These are phyloP conservation scores for Macrophomina pseudophaseolina DNA, from an alignment of 2,329 filamentous ascomycete genomes.

Conservation along the genomic window DNA sequence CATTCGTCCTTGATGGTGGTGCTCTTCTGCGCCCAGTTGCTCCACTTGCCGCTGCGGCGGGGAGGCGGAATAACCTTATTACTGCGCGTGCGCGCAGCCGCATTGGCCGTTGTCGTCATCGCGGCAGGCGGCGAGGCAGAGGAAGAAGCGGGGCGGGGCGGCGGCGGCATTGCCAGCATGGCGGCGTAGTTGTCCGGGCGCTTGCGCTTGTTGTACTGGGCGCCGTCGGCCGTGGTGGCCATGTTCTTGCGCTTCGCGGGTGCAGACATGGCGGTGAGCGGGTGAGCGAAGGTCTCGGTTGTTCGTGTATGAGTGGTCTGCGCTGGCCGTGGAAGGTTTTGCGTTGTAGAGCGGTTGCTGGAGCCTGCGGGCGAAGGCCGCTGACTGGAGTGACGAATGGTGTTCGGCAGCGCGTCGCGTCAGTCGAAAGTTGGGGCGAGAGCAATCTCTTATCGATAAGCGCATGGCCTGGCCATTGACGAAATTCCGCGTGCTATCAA, in stretches of 20 bases:
- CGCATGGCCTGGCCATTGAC: too few species aligned
- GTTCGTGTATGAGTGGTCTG: not conserved
- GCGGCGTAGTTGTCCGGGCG: conserved; percentile 38
- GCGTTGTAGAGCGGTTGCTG: not conserved
- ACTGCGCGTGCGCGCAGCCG: not conserved
- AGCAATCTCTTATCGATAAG: not conserved
- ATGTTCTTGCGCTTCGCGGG: conserved; percentile 12
- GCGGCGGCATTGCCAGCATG: conserved; percentile 28
- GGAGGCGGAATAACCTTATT: not conserved
- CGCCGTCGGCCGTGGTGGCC: conserved; percentile 39
- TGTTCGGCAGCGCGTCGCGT: not conserved
- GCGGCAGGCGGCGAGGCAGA: not conserved
- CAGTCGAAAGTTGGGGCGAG: not conserved
- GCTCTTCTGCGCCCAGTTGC: conserved; percentile 23
- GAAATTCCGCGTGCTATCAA: too few species aligned
- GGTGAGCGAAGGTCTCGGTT: not conserved
- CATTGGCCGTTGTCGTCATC: not conserved
- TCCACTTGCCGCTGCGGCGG: not conserved
- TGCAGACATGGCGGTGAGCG: not conserved
- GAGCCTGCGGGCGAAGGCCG: not conserved
- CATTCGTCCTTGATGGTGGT: conserved; percentile 1
- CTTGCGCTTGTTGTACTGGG: conserved; percentile 43
- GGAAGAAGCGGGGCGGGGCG: conserved; percentile 8
- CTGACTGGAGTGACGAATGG: not conserved
- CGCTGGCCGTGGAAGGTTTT: not conserved